Evolutionary conservation across 106 monocot species (phyloP), one percentile per base, ranked within the genome.

Genomic region (Acorus gramineus): DNA sequence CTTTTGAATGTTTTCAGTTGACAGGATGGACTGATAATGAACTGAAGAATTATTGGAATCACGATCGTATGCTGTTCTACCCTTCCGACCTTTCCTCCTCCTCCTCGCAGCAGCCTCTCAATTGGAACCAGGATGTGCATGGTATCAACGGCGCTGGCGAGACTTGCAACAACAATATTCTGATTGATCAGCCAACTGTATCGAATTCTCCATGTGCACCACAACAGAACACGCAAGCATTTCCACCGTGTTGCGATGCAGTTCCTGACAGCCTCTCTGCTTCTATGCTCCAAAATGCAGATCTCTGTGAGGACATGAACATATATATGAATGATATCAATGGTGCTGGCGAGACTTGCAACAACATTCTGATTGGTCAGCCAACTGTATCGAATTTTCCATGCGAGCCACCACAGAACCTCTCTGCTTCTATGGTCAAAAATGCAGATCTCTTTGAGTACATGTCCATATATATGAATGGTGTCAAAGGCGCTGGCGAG

Each of bases 11-110:
- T 28, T 58, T 47, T 13, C 77, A 87, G 87, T 73, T 87, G 60
- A 83, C 83, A 52, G 87, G 87, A n/a, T 77, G 87, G 12, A 87
- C 87, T 2, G 87, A 83, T 49, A 87, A 87, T 69, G 87, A 83
- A 57, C 80, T 87, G 62, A 87, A 87, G 54, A 87, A 87, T 77
- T 87, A 60, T 46, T 87, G 87, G 87, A 87, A 87, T 43, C 76
- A 83, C n/a, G 77, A 71, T n/a, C 72, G 77, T 50, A 66, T 80
- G 43, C 80, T 83, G 4, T 7, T 80, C 46, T 83, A 87, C 61
- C 77, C 83, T 62, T 12, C 73, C n/a, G 58, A 57, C 28, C 0
- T 80, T 12, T 60, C 5, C 55, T 42, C 50, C 28, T 28, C 28
- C 28, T 28, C 1, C 0, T 1, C 0, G 28, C 59, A 58, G 43